Conservation (phyloP, 805 yeast genomes). For the Ogataea degrootiae region DNA sequence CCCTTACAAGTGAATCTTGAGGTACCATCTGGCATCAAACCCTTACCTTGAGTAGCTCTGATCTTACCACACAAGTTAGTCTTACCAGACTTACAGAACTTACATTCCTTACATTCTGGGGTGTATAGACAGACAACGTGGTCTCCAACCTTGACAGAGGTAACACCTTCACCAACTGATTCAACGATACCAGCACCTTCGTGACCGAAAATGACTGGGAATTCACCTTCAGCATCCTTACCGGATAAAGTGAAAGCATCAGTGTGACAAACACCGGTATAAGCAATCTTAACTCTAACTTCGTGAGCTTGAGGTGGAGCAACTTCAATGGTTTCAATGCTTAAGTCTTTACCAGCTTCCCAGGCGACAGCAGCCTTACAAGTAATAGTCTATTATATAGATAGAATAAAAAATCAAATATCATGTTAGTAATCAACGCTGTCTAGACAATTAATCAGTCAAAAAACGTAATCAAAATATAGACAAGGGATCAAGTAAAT, state of each 20-base stretch:
- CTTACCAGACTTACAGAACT: slow-evolving; percentile 91
- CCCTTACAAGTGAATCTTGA: slow-evolving; percentile 85
- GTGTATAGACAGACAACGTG: slow-evolving; percentile 92
- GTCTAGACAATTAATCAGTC: not conserved
- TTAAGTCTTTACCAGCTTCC: slow-evolving; percentile 76
- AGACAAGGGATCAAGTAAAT: not conserved
- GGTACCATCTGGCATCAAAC: slow-evolving; percentile 98
- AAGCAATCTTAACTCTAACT: slow-evolving; percentile 81
- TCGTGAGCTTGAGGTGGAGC: slow-evolving; percentile 96
- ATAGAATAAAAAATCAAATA: not conserved
- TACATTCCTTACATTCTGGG: slow-evolving; percentile 94
- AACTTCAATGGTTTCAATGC: slow-evolving; percentile 84
- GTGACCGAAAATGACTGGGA: slow-evolving; percentile 92
- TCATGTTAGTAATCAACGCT: not conserved
- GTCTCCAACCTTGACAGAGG: slow-evolving; percentile 87
- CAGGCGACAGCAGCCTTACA: slow-evolving; percentile 98
- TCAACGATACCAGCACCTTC: slow-evolving; percentile 98
- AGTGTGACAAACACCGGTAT: slow-evolving; percentile 97
- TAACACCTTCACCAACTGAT: slow-evolving; percentile 90
- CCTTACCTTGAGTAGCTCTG: slow-evolving; percentile 97
- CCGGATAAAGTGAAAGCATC: slow-evolving; percentile 97
- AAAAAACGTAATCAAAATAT: not conserved
- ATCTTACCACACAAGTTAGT: slow-evolving; percentile 95
- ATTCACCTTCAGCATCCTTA: slow-evolving; percentile 92
- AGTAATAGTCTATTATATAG: slow-evolving; percentile 40